phyloP scores from a whole-genome alignment of 2,329 filamentous ascomycete genomes.

The Endocalyx cinctus region DNA sequence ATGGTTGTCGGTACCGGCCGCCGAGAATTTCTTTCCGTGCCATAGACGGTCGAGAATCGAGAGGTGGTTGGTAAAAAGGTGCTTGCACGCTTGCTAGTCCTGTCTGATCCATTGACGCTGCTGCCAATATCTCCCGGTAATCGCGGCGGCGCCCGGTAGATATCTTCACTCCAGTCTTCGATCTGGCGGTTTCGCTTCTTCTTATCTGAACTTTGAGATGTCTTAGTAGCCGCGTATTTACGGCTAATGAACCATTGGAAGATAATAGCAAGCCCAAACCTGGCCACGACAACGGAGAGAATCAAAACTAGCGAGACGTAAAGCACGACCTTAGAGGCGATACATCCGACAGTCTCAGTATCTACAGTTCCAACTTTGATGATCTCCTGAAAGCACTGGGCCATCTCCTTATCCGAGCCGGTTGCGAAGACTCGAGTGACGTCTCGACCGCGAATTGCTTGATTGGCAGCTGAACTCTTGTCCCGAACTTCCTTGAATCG shows the following conservation, averaged over 20 bases:
- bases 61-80: slow-evolving; percentile 88
- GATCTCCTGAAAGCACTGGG: slow-evolving; percentile 84
- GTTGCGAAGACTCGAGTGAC: slow-evolving; percentile 84
- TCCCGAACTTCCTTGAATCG: slow-evolving; percentile 77
- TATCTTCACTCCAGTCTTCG: slow-evolving; percentile 96
- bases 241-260: slow-evolving; percentile 97
- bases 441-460: slow-evolving; percentile 73
- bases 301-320: slow-evolving; percentile 93
- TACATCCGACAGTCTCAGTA: slow-evolving; percentile 93
- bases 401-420: slow-evolving; percentile 71
- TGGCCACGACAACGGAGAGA: slow-evolving; percentile 76
- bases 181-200: slow-evolving; percentile 89
- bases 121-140: slow-evolving; percentile 70
- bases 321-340: slow-evolving; percentile 93
- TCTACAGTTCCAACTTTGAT: slow-evolving; percentile 96
- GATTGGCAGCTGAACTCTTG: slow-evolving; percentile 54
- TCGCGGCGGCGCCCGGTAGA: slow-evolving; percentile 84
- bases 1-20: slow-evolving; percentile 76
- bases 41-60: slow-evolving; percentile 87
- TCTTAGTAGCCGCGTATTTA: slow-evolving; percentile 79
- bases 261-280: slow-evolving; percentile 81
- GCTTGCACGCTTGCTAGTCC: slow-evolving; percentile 74
- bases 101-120: slow-evolving; percentile 60
- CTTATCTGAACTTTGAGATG: slow-evolving; percentile 73
- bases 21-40: slow-evolving; percentile 56